Base-by-base conservation (phyloP, 192 early-diverging fungal genomes). In the Cladochytrium replicatum region DNA sequence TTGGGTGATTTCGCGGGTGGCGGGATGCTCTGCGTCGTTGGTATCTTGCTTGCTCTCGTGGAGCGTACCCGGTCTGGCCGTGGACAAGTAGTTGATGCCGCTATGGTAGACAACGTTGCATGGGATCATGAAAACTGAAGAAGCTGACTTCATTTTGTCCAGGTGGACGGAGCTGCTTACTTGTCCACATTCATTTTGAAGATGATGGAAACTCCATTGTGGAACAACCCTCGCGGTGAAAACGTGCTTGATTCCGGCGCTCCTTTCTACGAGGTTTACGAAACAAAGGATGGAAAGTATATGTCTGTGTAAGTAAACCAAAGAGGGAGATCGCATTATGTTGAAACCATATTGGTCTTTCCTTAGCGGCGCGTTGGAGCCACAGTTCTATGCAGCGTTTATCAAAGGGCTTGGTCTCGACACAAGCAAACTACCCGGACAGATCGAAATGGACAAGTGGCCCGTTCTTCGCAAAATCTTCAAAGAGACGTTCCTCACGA, bases 1-100 rank as follows among this genome's bases (percentile, higher is more conserved):
- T 32, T 67, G 22, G 79, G 74, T 17, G 82, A 84, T 64, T 84
- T 84, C 58, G 77, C 79, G 30, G 82, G 80, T 32, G 82, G 82
- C 39, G 72, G 80, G 28, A 37, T 82, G 29, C 68, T 84, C 44
- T 77, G 77, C 43, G 80, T 68, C 6, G 51, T 80, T 34, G 80
- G 82, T 25, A 70, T 84, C 43, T 46, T 82, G 6, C 50, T 84
- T 23, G 82, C 82, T 2, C 51, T 84, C 5, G 42, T 79, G 23
- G 76, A 83, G 39, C 53, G 82, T n/a, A 19, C 57, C 6, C 58
- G 45, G 38, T 75, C 80, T 2, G 77, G 74, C 11, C 71, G 75
- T 42, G 82, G 82, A 6, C 80, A 84, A 53, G 70, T 84, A 0
- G 49, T 84, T 8, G 80, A 81, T 45, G 66, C 71, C 29, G 68